Base-by-base conservation (phyloP, 2,329 filamentous ascomycete species). In the Trichoderma sp. region DNA sequence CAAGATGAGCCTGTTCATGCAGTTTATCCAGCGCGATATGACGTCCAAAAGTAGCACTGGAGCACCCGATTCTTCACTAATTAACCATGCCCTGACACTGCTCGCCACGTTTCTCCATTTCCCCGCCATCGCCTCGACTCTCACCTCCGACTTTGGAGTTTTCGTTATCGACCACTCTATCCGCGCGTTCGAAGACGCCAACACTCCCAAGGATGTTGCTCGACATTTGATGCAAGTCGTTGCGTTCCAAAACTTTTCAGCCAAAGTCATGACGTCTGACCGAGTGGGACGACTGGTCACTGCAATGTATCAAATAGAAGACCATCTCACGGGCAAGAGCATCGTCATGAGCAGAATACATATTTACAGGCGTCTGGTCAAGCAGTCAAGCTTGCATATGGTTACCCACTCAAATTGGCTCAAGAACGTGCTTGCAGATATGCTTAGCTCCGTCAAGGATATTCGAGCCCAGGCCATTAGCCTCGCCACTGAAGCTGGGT, bases 1-100 rank as follows among this genome's bases (percentile, higher is more conserved):
- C 61, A 96, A 96, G 78, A 90, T 97, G 84, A 85, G 86, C 13
- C 81, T 92, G 3, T 86, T 98, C 69, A 88, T 89, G 72, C 90
- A 93, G 70, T 97, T 94, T 76, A 93, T 98, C 67, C 89, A 91
- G 74, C 87, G 94, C 70, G 96, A 99, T 76, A 84, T 97, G 28
- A 86, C 85, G 7, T 84, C 88, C 13, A 89, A 87, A 72, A 84
- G 86, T 43, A 77, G 84, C 6, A 81, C 85, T 69, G 85, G 87
- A 61, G 80, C 76, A 56, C 81, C 82, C 68, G 92, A 97, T 74
- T 86, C 86, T 1, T 90, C 90, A 55, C 85, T 98, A 14, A 85
- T 90, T 59, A 90, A 90, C 64, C 91, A 96, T 73, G 91, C 94
- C 3, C 82, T 97, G 65, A 92, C 89, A 70, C 83, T 98, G 5